Evolutionary conservation across 2,329 filamentous ascomycete genomes (phyloP).

Genomic region (Pseudocercospora cruenta): DNA sequence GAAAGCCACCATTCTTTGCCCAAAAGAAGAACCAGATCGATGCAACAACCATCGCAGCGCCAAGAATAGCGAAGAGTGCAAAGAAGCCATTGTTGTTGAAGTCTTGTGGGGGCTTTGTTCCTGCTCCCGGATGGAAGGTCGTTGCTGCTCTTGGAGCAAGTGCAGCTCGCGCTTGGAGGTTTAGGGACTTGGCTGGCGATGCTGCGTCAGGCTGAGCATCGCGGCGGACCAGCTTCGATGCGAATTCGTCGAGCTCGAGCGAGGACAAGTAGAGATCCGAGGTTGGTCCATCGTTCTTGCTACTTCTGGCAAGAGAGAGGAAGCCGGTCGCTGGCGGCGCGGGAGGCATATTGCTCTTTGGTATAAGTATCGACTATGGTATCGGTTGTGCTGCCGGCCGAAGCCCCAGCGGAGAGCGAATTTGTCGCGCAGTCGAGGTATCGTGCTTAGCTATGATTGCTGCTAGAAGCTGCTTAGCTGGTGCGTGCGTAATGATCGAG

Average conservation of each 20-base stretch:
- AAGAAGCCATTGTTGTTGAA: constrained; percentile 68
- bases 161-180: constrained; percentile 18
- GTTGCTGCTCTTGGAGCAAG: constrained; percentile 20
- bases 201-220: constrained; percentile 10
- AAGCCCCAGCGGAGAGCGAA: constrained; percentile 30
- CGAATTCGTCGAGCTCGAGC: constrained; percentile 34
- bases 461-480: constrained; percentile 4
- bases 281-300: constrained; percentile 21
- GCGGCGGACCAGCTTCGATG: constrained; percentile 9
- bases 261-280: constrained; percentile 36
- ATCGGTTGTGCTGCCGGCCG: constrained; percentile 33
- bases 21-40: constrained; percentile 99
- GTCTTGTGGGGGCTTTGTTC: constrained; percentile 41
- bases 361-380: not conserved
- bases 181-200: constrained; percentile 19
- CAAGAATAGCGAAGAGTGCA: constrained; percentile 82
- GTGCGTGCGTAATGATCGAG: constrained; percentile 11
- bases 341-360: constrained; percentile 29
- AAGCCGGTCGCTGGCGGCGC: constrained; percentile 30
- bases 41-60: constrained; percentile 71
- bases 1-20: constrained; percentile 93
- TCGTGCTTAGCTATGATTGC: not conserved
- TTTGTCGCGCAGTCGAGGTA: not conserved
- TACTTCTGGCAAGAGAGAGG: constrained; percentile 26
- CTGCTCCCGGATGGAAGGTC: constrained; percentile 36